Conservation (phyloP, 2,329 filamentous ascomycete genomes). For the Trichophyton schoenleinii region DNA sequence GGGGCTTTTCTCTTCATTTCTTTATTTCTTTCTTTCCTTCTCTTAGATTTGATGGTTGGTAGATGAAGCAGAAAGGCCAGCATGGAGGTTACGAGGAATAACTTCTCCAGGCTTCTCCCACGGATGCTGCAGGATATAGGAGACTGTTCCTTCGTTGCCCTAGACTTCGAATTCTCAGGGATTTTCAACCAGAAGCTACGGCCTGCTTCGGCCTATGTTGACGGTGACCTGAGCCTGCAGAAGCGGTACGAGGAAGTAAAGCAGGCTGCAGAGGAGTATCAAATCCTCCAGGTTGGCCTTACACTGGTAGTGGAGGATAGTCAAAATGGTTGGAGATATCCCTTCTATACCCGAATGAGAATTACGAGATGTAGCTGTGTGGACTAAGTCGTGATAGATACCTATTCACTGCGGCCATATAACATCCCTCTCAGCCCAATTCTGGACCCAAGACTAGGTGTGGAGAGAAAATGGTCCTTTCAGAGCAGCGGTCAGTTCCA, state of each 20-base stretch:
- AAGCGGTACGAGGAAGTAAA: slow-evolving; percentile 50
- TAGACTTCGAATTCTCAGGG: slow-evolving; percentile 57
- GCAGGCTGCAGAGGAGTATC: slow-evolving; percentile 48
- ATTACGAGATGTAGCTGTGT: not conserved
- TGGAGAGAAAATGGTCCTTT: slow-evolving; percentile 49
- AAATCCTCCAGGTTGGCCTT: slow-evolving; percentile 54
- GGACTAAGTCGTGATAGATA: slow-evolving; percentile 19
- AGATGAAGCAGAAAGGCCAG: not conserved
- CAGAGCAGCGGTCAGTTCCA: slow-evolving; percentile 40
- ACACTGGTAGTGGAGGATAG: slow-evolving; percentile 50
- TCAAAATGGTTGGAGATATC: slow-evolving; percentile 33
- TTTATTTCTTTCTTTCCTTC: not conserved
- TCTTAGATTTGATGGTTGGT: not conserved
- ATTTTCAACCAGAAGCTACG: slow-evolving; percentile 37
- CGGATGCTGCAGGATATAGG: slow-evolving; percentile 47
- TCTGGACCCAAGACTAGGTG: slow-evolving; percentile 38
- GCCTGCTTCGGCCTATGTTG: slow-evolving; percentile 19
- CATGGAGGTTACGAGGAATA: slow-evolving; percentile 46
- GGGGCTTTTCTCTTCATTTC: not conserved
- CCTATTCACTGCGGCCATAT: slow-evolving; percentile 50
- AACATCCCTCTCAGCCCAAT: slow-evolving; percentile 52
- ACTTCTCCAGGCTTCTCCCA: slow-evolving; percentile 41
- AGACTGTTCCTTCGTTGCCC: slow-evolving; percentile 47
- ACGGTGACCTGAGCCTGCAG: slow-evolving; percentile 42
- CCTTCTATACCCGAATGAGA: not conserved